Evolutionary conservation across 2,329 filamentous ascomycete genomes (phyloP).

Genomic region (Mariannaea sp.): DNA sequence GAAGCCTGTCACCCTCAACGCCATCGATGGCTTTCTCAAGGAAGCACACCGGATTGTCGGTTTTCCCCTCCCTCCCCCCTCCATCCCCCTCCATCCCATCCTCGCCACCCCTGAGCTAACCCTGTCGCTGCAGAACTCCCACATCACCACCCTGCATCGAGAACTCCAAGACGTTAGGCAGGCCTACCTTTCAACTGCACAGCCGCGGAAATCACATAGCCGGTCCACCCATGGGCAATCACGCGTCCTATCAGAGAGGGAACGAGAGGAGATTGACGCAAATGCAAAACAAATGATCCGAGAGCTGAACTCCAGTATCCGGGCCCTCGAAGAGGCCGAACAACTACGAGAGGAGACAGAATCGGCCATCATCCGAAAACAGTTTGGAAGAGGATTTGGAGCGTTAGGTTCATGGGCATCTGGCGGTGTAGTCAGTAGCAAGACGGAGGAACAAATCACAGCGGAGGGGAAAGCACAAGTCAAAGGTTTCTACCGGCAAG

Average conservation of each 20-base stretch:
- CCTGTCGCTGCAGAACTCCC: slow-evolving; percentile 67
- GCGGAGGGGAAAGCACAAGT: slow-evolving; percentile 74
- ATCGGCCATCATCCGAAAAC: slow-evolving; percentile 71
- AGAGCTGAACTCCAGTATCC: slow-evolving; percentile 82
- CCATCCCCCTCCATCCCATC: slow-evolving; percentile 18
- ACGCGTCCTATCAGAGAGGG: slow-evolving; percentile 72
- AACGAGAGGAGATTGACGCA: slow-evolving; percentile 86
- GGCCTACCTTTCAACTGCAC: slow-evolving; percentile 84
- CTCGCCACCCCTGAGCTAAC: slow-evolving; percentile 22
- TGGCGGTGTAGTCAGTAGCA: slow-evolving; percentile 52
- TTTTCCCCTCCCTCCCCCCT: slow-evolving; percentile 26
- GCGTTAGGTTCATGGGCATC: slow-evolving; percentile 70
- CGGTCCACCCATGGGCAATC: slow-evolving; percentile 51
- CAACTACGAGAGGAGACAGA: slow-evolving; percentile 79
- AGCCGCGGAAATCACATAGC: slow-evolving; percentile 62
- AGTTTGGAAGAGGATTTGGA: slow-evolving; percentile 68
- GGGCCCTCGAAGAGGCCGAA: slow-evolving; percentile 79
- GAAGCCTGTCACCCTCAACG: slow-evolving; percentile 51
- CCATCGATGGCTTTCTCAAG: slow-evolving; percentile 84
- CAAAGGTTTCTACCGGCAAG: slow-evolving; percentile 74
- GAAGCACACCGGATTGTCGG: slow-evolving; percentile 91
- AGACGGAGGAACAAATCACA: slow-evolving; percentile 67
- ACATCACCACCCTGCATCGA: slow-evolving; percentile 77
- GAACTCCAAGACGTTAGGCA: slow-evolving; percentile 85
- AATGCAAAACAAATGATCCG: slow-evolving; percentile 85